phyloP scores from a whole-genome alignment of 441 rosid species.

The Populus trichocarpa region DNA sequence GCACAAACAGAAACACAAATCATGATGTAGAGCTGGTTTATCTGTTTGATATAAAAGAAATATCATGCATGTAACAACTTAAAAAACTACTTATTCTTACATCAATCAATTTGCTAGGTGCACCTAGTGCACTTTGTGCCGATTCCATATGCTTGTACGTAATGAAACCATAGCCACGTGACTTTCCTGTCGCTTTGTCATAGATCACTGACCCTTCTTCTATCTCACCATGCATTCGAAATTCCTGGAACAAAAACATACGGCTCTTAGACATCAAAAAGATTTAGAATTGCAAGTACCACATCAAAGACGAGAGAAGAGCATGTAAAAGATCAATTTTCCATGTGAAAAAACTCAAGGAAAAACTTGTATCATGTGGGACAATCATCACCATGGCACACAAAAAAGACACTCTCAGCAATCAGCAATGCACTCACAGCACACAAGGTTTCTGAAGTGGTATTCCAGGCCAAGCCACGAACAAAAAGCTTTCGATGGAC shows the following conservation, averaged over 20 bases:
- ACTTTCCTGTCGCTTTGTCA: constrained; percentile 72
- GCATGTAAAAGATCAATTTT: not conserved
- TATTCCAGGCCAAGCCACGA: constrained; percentile 88
- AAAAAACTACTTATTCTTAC: constrained; percentile 24
- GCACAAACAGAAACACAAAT: not conserved
- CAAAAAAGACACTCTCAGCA: constrained; percentile 40
- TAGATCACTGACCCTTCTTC: constrained; percentile 78
- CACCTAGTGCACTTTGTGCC: constrained; percentile 53
- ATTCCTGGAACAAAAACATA: constrained; percentile 43
- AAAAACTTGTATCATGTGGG: constrained; percentile 9
- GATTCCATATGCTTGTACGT: constrained; percentile 70
- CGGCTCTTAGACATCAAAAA: not conserved
- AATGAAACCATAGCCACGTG: constrained; percentile 88
- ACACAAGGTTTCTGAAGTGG: constrained; percentile 72
- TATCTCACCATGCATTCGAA: constrained; percentile 62
- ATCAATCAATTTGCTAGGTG: constrained; percentile 58
- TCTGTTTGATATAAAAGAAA: not conserved
- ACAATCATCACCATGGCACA: constrained; percentile 29
- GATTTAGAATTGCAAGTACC: constrained; percentile 3
- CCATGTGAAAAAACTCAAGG: not conserved
- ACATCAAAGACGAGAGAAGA: not conserved
- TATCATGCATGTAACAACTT: not conserved
- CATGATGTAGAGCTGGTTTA: not conserved
- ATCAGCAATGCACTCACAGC: constrained; percentile 67
- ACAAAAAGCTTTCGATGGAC: constrained; percentile 89